Evolutionary conservation across 2,329 filamentous ascomycete species (phyloP).

Genomic region (Pseudocercospora crystallina): DNA sequence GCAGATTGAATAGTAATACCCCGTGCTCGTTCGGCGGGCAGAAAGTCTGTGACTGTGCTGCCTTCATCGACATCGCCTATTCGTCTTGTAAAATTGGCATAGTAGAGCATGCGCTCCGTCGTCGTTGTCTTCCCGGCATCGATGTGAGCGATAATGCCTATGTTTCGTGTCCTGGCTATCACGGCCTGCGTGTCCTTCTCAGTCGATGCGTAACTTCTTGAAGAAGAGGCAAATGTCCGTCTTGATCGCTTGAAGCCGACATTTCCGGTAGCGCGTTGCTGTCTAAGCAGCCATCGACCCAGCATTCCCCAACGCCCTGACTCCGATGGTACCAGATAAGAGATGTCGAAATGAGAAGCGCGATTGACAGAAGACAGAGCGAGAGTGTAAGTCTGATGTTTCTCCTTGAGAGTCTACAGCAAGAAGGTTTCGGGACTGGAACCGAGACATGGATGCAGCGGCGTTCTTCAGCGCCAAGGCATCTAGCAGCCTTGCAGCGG

Average conservation of each 20-base stretch:
- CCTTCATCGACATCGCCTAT: constrained; percentile 96
- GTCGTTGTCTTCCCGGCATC: constrained; percentile 98
- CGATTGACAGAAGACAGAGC: no score
- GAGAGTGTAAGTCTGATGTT: no score
- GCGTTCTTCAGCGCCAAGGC: no score
- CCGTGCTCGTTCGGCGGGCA: constrained; percentile 85
- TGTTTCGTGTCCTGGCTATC: constrained; percentile 56
- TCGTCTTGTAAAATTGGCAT: constrained; percentile 83
- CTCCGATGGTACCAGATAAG: no score
- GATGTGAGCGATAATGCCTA: constrained; percentile 97
- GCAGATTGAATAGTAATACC: constrained; percentile 98
- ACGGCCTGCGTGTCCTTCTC: background rate
- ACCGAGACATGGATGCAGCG: no score
- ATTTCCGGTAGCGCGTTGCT: constrained; percentile 6
- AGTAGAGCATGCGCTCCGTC: constrained; percentile 98
- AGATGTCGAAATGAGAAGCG: no score
- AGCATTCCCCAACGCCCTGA: constrained; percentile 14
- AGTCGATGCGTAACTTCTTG: constrained; percentile 9
- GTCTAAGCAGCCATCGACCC: constrained; percentile 24
- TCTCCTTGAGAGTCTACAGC: no score
- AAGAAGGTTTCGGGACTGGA: no score
- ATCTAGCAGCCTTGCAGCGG: no score
- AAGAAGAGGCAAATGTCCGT: constrained; percentile 11
- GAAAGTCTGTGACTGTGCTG: constrained; percentile 94
- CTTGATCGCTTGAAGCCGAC: background rate